Evolutionary conservation across 139 green algal species (phyloP).

Genomic region (Chlorella sorokiniana): DNA sequence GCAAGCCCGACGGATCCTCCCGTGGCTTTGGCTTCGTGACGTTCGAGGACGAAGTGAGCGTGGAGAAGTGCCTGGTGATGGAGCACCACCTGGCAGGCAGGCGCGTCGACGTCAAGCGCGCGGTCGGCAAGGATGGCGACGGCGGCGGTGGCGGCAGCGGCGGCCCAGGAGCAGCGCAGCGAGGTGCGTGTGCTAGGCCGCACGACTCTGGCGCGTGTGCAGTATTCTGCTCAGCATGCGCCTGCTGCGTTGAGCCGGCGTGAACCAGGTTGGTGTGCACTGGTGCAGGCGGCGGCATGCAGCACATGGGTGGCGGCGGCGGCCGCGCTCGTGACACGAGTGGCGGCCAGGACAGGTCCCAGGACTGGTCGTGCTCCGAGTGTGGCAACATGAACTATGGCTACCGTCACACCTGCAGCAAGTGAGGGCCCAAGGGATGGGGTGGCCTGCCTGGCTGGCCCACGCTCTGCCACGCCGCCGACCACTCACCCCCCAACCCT

Average conservation of each 20-base stretch:
- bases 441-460: too few species aligned
- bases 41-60: conserved; percentile 72
- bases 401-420: conserved; percentile 54
- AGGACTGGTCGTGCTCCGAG: conserved; percentile 57
- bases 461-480: not conserved
- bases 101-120: conserved; percentile 77
- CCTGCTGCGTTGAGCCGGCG: too few species aligned
- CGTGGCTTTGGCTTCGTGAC: conserved; percentile 90
- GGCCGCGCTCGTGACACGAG: not conserved
- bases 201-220: not conserved
- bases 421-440: too few species aligned
- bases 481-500: not conserved
- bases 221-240: too few species aligned
- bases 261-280: not conserved
- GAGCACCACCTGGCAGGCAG: conserved; percentile 54
- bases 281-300: conserved; percentile 29
- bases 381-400: conserved; percentile 62
- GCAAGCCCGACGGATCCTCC: conserved; percentile 69
- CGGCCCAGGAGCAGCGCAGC: not conserved
- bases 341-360: conserved; percentile 30
- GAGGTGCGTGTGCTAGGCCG: not conserved
- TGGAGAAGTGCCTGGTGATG: conserved; percentile 77
- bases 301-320: conserved; percentile 17
- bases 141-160: conserved; percentile 4
- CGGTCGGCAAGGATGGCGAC: conserved; percentile 67